Conservation (phyloP, 352 stramenopile species). For the Globisporangium canariense region DNA sequence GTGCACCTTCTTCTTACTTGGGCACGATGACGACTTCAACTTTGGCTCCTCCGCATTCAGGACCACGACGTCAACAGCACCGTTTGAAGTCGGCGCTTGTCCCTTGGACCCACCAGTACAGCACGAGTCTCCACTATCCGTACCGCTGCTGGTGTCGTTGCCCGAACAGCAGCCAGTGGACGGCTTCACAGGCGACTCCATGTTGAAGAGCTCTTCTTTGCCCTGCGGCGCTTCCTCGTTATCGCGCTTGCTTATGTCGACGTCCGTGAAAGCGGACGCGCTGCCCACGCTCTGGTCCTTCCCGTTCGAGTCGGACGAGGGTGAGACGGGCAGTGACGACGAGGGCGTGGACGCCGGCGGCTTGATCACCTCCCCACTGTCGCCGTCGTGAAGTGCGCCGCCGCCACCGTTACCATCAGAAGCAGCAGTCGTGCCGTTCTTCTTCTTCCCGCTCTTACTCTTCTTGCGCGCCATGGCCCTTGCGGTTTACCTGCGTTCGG, state of each 20-base stretch:
- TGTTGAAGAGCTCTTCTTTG: not conserved
- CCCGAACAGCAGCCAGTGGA: constrained; percentile 3
- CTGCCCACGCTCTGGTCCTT: not conserved
- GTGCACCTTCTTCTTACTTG: constrained; percentile 1
- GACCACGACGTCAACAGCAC: not conserved
- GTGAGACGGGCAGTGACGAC: constrained; percentile 19
- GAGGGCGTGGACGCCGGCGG: constrained; percentile 20
- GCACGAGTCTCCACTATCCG: not conserved
- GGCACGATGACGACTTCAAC: not conserved
- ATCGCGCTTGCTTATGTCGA: constrained; percentile 3
- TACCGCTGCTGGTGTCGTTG: not conserved
- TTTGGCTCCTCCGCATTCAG: not conserved
- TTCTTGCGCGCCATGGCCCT: constrained; percentile 16
- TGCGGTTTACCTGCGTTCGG: not conserved
- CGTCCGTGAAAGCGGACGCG: not conserved
- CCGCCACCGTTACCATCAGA: not conserved
- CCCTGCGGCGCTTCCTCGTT: not conserved
- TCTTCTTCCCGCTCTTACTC: constrained; percentile 11
- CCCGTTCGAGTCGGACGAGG: constrained; percentile 10
- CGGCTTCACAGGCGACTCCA: not conserved
- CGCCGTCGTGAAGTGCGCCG: not conserved
- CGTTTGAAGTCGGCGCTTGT: not conserved
- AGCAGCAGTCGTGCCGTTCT: not conserved
- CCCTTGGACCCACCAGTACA: not conserved
- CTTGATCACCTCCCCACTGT: constrained; percentile 24